Evolutionary conservation across 331 rosid genomes (phyloP).

Genomic region (Saraca asoca): DNA sequence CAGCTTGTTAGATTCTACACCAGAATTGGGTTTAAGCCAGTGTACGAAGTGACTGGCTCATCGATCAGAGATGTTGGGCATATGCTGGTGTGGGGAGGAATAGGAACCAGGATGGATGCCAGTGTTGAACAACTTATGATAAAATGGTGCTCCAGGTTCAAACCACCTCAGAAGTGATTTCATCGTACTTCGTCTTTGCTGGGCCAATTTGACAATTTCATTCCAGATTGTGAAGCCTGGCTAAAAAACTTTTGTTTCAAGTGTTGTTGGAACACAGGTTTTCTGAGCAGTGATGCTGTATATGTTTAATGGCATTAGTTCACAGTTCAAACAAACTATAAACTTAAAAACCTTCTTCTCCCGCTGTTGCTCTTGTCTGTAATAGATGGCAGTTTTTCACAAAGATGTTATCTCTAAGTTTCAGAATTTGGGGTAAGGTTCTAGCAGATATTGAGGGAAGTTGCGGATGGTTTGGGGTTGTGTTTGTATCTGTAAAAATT

Average conservation of each 20-base stretch:
- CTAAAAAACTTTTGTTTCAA: background rate
- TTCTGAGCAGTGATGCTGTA: background rate
- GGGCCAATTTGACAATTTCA: background rate
- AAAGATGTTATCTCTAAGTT: too few relatives aligned
- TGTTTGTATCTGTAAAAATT: too few relatives aligned
- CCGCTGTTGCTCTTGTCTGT: too few relatives aligned
- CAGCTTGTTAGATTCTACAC: slow-evolving; percentile 84
- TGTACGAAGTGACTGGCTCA: slow-evolving; percentile 73
- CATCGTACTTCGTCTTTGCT: background rate
- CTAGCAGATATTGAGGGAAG: too few relatives aligned
- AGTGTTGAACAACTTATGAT: slow-evolving; percentile 58
- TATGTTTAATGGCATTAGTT: background rate
- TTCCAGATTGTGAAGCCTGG: background rate
- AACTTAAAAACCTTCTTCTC: too few relatives aligned
- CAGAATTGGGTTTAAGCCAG: slow-evolving; percentile 75
- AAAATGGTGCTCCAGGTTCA: slow-evolving; percentile 84
- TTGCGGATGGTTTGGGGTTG: too few relatives aligned
- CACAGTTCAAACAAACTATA: too few relatives aligned
- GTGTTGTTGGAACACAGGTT: background rate
- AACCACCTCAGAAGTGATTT: slow-evolving; percentile 32
- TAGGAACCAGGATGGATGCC: slow-evolving; percentile 87
- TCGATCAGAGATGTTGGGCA: slow-evolving; percentile 57
- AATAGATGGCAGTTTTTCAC: too few relatives aligned
- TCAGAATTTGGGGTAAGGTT: too few relatives aligned
- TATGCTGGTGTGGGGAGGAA: slow-evolving; percentile 91